phyloP scores from a whole-genome alignment of 1,139 yeast species.

The Blastobotrys aristatus region DNA sequence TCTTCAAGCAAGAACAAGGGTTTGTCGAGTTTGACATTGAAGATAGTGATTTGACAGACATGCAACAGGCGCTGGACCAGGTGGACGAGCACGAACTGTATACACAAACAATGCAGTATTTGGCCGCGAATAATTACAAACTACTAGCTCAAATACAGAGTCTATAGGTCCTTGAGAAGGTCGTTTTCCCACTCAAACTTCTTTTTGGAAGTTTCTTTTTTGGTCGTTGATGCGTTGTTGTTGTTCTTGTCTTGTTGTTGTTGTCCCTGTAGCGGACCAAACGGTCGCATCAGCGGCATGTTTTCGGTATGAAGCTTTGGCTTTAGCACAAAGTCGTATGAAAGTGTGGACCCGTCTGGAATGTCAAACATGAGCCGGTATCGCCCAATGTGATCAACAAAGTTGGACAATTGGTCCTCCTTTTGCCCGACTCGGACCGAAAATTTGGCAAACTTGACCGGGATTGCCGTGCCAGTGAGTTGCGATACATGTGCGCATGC shows the following conservation, averaged over 20 bases:
- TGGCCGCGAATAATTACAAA: neutral
- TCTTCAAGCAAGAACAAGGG: neutral
- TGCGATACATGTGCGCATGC: constrained; percentile 20
- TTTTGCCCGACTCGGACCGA: constrained; percentile 5
- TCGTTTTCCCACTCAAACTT: constrained; percentile 32
- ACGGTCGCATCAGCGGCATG: constrained; percentile 12
- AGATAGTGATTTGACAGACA: constrained; percentile 8
- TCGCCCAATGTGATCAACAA: constrained; percentile 13
- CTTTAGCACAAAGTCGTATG: constrained; percentile 3
- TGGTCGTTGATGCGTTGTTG: constrained; percentile 11
- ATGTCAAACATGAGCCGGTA: constrained; percentile 11
- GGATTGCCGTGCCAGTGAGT: constrained; percentile 20
- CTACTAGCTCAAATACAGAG: constrained; percentile 4
- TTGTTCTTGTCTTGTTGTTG: constrained; percentile 1
- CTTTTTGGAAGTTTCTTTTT: constrained; percentile 6
- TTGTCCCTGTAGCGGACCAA: constrained; percentile 6
- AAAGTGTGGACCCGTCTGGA: constrained; percentile 2
- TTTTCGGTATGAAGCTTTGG: constrained; percentile 6
- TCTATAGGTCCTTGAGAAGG: constrained; percentile 4
- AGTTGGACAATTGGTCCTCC: constrained; percentile 5
- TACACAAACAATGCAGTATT: constrained; percentile 1
- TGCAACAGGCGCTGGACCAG: constrained; percentile 5
- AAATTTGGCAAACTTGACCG: constrained; percentile 13
- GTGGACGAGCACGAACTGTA: neutral
- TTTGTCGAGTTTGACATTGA: neutral